Conservation (phyloP, 2,329 filamentous ascomycete species). For the Bipolaris sorokiniana region DNA sequence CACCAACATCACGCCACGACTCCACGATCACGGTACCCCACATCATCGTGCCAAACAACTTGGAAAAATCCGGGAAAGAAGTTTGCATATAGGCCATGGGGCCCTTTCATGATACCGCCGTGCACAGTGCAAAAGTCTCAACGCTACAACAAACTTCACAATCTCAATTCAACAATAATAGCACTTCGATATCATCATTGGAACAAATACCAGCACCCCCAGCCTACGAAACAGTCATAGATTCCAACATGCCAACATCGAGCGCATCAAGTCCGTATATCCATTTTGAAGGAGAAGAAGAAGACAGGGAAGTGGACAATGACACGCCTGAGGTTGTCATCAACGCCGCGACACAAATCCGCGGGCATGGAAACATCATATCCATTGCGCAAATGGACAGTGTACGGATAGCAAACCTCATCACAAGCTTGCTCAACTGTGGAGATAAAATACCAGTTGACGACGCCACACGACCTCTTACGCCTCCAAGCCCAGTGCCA, state of each 20-base stretch:
- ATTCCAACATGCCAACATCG: conserved; percentile 27
- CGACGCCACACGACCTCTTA: not conserved
- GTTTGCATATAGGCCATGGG: conserved; percentile 25
- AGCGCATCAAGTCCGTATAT: conserved; percentile 31
- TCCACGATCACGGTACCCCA: conserved; percentile 29
- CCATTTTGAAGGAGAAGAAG: conserved; percentile 24
- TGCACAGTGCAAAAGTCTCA: conserved; percentile 32
- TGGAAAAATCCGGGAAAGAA: not conserved
- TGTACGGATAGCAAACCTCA: conserved; percentile 34
- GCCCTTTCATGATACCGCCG: conserved; percentile 24
- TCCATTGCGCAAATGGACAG: conserved; percentile 43
- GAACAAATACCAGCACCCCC: conserved; percentile 37
- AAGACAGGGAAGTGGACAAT: conserved; percentile 24
- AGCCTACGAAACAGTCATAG: conserved; percentile 39
- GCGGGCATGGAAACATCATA: conserved; percentile 45
- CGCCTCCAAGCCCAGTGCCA: conserved; percentile 7
- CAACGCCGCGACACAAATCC: conserved; percentile 44
- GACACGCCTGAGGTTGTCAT: conserved; percentile 42
- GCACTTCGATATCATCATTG: conserved; percentile 3
- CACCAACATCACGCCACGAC: conserved; percentile 43
- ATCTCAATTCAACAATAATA: not conserved
- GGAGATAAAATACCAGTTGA: conserved; percentile 8
- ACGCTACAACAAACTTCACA: conserved; percentile 7
- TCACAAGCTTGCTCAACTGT: conserved; percentile 28
- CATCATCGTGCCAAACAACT: not conserved